Evolutionary conservation across 2,329 filamentous ascomycete species (phyloP).

Genomic region (Clarireedia monteithiana): DNA sequence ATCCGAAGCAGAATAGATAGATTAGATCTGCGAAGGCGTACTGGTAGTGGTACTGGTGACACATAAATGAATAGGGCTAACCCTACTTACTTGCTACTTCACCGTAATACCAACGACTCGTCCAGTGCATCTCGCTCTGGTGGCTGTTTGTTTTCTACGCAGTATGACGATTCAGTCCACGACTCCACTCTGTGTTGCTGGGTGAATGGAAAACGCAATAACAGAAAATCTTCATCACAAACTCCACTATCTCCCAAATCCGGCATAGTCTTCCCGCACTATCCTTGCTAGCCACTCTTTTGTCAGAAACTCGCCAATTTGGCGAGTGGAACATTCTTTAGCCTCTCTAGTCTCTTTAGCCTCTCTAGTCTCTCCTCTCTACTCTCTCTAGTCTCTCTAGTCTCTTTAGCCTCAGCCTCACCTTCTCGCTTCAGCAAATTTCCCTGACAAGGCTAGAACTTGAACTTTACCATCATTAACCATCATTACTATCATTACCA

Average conservation of each 20-base stretch:
- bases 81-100: too few relatives aligned
- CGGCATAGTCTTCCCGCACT: neutral
- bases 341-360: neutral
- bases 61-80: too few relatives aligned
- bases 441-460: neutral
- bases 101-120: too few relatives aligned
- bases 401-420: too few relatives aligned
- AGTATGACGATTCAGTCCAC: neutral
- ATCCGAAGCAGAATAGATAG: too few relatives aligned
- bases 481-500: too few relatives aligned
- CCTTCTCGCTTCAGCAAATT: neutral
- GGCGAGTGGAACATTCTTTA: neutral
- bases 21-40: too few relatives aligned
- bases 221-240: neutral
- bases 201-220: neutral
- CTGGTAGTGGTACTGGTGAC: too few relatives aligned
- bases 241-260: neutral
- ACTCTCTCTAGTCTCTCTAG: too few relatives aligned
- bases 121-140: too few relatives aligned
- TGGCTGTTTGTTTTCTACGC: neutral
- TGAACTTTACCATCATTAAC: too few relatives aligned
- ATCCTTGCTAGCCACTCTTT: constrained; percentile 6
- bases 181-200: neutral
- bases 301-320: neutral
- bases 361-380: too few relatives aligned